Base-by-base conservation (phyloP, 2,329 filamentous ascomycete species). In the Orbilia blumenaviensis region DNA sequence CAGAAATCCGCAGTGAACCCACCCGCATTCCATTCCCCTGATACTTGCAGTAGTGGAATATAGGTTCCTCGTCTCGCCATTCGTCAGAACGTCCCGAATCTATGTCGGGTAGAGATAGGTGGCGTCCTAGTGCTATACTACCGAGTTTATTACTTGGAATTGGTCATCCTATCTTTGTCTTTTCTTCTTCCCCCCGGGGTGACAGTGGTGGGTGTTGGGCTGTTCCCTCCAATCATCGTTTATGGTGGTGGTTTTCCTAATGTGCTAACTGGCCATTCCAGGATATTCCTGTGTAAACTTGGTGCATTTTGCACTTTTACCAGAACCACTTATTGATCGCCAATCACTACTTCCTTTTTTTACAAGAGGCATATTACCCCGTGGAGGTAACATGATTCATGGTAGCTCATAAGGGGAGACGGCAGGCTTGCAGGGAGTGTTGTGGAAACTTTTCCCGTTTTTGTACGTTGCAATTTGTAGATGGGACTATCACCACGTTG, bases 11-110 rank as follows among this genome's bases (percentile, higher is more conserved):
- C 66, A 27, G n/a, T 23, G 27, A 27, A 8, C 1, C 12, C 14
- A n/a, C 27, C 32, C 18, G n/a, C n/a, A n/a, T n/a, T n/a, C n/a
- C n/a, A n/a, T n/a, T 72, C 67, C 67, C 60, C 67, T 72, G 54
- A 72, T 52, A 34, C 38, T 34, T 64, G 60, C 58, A 72, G 60
- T 50, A 54, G 23, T 27, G 60, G 34, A 64, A 48, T 64, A 9
- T 54, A 2, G 16, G 14, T 7, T 32, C 38, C 8, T 12, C 44
- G 67, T 48, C 67, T 60, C 46, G 46, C 18, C 38, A 72, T 72
- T 72, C 67, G 67, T 42, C 60, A 44, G 41, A 38, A 34, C 41
- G 41, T 56, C 23, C 34, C 21, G 34, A 38, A 29, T 10, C 9
- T 41, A 66, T 54, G 52, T 63, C 48, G 67, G 18, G 14, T 64